Evolutionary conservation across 2,329 filamentous ascomycete species (phyloP).

Genomic region (Diaporthe australafricana): DNA sequence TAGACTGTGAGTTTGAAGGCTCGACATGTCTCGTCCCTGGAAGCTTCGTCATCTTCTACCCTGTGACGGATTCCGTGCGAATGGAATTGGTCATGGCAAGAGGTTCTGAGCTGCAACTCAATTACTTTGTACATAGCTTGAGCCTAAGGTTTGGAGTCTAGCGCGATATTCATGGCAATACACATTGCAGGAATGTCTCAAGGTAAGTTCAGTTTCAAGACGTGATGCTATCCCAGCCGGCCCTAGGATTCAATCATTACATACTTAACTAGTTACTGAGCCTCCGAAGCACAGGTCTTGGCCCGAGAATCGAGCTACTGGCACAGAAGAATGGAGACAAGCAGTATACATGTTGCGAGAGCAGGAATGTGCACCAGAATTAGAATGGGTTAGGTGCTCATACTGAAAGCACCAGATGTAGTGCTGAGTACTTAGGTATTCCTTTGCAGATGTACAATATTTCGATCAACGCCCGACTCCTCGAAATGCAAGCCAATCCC

Average conservation of each 20-base stretch:
- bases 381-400: neutral
- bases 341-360: too few species aligned
- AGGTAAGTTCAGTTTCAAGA: too few species aligned
- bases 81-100: neutral
- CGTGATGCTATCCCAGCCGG: too few species aligned
- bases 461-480: slow-evolving; percentile 33
- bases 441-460: slow-evolving; percentile 8
- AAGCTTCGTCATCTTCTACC: neutral
- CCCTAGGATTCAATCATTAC: neutral
- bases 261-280: neutral
- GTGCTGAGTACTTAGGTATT: neutral
- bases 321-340: neutral
- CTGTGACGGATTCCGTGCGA: neutral
- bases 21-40: neutral
- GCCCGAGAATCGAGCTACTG: too few species aligned
- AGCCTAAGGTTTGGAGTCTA: too few species aligned
- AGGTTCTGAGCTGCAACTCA: too few species aligned
- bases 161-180: too few species aligned
- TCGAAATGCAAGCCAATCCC: slow-evolving; percentile 37
- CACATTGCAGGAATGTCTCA: too few species aligned
- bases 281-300: neutral
- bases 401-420: neutral
- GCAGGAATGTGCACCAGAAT: neutral
- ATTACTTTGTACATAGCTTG: neutral
- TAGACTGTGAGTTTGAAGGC: too few species aligned